Base-by-base conservation (phyloP, 176 grass and related monocot genomes). In the Oryza officinalis region DNA sequence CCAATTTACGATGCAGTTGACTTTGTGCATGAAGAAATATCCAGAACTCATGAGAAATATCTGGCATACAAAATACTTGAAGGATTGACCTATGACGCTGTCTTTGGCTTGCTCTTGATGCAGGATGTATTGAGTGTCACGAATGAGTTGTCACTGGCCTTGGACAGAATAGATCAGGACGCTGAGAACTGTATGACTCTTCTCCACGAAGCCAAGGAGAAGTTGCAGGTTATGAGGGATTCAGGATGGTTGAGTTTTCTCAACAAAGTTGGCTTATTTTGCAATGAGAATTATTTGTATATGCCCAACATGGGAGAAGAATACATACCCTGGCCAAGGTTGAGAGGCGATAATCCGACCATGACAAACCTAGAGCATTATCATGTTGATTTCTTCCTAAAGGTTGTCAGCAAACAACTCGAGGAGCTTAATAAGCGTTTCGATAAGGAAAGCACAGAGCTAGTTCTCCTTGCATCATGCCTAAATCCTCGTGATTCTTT, bases 71-170 rank as follows among this genome's bases (percentile, higher is more conserved):
- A 54, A 75, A 38, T 76, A 84, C 47, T 67, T 68, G 7, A 59
- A n/a, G 83, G 66, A 35, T 45, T 78, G 27, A 71, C 66, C 37
- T 41, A 85, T 45, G 75, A 85, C 27, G 25, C 71, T 11, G 27
- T 26, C 13, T 79, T 86, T 38, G 68, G 17, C 6, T 49, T 80
- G 76, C 84, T 86, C 10, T 79, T 80, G 67, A 79, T 86, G 76
- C 67, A 27, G 43, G 69, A 86, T 67, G 84, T 67, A 49, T 31
- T 86, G 23, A 4, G 69, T n/a, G n/a, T n/a, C n/a, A n/a, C n/a
- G n/a, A n/a, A n/a, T n/a, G n/a, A n/a, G n/a, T n/a, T 63, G 68
- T 46, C 61, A 86, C 84, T 80, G 22, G 76, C 84, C 59, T 61
- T 86, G 57, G 76, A 30, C 37, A 73, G 10, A 41, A 38, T 65